Evolutionary conservation across 306 rosid species (phyloP), one percentile per base, ranked within the genome.

Genomic region (Biancaea sappan): DNA sequence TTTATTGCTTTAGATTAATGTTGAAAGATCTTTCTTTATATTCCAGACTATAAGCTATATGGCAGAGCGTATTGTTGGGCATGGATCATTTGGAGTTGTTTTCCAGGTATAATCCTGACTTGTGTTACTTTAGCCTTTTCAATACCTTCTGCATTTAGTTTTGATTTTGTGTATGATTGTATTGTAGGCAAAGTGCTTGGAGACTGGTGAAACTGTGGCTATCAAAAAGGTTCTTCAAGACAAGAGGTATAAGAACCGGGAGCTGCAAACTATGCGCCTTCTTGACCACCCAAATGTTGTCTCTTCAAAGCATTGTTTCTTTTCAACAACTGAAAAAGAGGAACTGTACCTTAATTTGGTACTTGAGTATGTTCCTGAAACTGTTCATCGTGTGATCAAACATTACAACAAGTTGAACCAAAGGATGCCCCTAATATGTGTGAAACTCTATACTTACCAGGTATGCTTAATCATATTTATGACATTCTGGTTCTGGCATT

Each of bases 61-160:
- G 98, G 98, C 98, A 37, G 98, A 94, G 84, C 98, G 98, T 61
- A 90, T 88, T 82, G 98, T 94, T 13, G 98, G 98, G 72, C 96
- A 91, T 38, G 98, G 98, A 81, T 94, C 98, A 34, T 94, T 94
- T 76, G 98, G 98, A 82, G 96, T 94, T 64, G 98, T 94, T 37
- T 94, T 94, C 86, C 98, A 91, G 86, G 98, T 94, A 53, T 72
- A 51, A 51, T 32, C 37, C 53, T 70, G 50, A 35, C 21, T 43
- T 59, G 43, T 21, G 24, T 57, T 62, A 14, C 32, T 75, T 52
- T 52, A n/a, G 10, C 19, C 22, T 26, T 40, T 40, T 51, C 37
- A 37, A 26, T 44, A 62, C 51, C 22, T 13, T 32, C 34, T 32
- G 44, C 48, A 75, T 28, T 50, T 59, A 69, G 19, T 65, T 61